These are phyloP conservation scores for Asterochloris erici DNA, from an alignment of 139 green algal genomes.

Conservation along the genomic window DNA sequence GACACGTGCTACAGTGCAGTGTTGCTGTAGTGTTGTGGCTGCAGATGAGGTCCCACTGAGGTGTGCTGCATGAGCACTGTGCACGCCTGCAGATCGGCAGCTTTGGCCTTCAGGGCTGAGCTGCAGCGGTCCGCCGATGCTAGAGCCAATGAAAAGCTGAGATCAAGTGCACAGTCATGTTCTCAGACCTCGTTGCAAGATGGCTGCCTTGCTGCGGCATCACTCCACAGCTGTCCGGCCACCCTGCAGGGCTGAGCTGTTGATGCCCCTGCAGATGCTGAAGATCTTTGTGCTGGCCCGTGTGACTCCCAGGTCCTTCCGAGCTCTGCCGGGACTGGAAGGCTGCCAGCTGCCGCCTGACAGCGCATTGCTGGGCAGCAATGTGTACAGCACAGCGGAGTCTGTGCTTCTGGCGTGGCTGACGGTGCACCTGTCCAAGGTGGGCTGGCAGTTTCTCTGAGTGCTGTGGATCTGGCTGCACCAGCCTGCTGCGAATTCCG, in stretches of 20 bases:
- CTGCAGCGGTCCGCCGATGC: too few relatives aligned
- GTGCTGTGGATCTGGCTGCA: too few relatives aligned
- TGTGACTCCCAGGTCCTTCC: slow-evolving; percentile 52
- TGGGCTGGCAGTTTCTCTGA: neutral
- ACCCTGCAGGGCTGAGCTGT: neutral
- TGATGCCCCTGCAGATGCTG: slow-evolving; percentile 42
- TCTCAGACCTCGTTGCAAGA: too few relatives aligned
- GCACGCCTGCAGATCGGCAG: too few relatives aligned
- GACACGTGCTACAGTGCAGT: neutral
- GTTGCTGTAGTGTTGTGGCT: neutral
- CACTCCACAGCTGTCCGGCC: too few relatives aligned
- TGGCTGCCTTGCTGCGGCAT: too few relatives aligned
- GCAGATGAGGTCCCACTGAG: too few relatives aligned
- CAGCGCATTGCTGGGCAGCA: slow-evolving; percentile 39
- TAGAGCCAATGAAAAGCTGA: too few relatives aligned
- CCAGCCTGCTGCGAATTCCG: too few relatives aligned
- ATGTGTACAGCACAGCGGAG: slow-evolving; percentile 66
- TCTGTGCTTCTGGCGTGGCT: slow-evolving; percentile 66
- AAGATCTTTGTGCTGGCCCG: slow-evolving; percentile 66
- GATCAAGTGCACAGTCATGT: too few relatives aligned
- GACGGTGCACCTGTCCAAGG: slow-evolving; percentile 32
- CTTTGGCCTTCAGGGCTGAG: too few relatives aligned
- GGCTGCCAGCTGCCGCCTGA: slow-evolving; percentile 34
- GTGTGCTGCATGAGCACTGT: too few relatives aligned
- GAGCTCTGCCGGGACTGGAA: slow-evolving; percentile 39